These are phyloP conservation scores for Hordeum pubiflorum DNA, from an alignment of 202 grass and related monocot genomes.

Conservation along the genomic window DNA sequence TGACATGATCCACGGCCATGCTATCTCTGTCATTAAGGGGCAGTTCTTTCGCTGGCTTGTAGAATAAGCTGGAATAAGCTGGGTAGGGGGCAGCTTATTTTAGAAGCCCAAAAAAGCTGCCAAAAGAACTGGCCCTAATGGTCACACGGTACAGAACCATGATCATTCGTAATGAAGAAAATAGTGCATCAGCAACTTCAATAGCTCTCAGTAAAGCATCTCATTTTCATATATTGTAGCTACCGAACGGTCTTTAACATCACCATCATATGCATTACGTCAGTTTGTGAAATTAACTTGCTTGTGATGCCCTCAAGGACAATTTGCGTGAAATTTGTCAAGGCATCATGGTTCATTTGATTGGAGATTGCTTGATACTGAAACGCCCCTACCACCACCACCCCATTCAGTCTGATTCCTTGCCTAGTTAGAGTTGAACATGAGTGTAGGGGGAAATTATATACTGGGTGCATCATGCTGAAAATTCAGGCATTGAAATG, in stretches of 20 bases:
- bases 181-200: background rate
- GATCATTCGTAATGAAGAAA: constrained; percentile 30
- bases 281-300: constrained; percentile 7
- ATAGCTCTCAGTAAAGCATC: background rate
- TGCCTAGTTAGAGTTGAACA: background rate
- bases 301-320: background rate
- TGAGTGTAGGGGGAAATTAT: background rate
- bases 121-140: background rate
- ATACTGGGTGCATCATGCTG: background rate
- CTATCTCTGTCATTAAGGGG: background rate
- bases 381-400: no score
- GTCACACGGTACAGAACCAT: background rate
- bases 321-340: background rate
- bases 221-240: background rate
- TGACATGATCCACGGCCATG: constrained; percentile 7
- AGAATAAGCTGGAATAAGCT: no score
- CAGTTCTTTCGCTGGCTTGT: no score
- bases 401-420: background rate
- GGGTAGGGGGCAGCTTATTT: no score
- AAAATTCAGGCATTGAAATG: background rate
- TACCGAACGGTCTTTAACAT: background rate
- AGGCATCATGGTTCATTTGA: background rate
- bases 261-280: background rate
- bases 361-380: background rate
- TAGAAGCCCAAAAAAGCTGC: no score